Base-by-base conservation (phyloP, 352 stramenopile species). In the Phytopythium helicoides region DNA sequence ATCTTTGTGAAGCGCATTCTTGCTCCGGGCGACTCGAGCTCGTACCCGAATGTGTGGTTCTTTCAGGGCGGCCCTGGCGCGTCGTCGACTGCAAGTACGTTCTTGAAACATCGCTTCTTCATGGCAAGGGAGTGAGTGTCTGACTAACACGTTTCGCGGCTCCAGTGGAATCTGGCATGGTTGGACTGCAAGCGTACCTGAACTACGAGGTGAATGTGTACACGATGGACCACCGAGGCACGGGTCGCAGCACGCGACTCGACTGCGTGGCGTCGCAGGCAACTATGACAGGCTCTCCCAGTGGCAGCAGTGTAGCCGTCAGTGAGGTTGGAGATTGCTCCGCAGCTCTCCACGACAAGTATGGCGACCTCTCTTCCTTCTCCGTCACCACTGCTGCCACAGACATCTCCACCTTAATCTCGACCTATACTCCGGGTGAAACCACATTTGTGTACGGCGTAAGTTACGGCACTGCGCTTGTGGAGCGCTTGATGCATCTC, bases 221-320 rank as follows among this genome's bases (percentile, higher is more conserved):
- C 51, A 84, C 73, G 19, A 79, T 84, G 58, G 70, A 84, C 34
- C 67, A 81, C 18, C 73, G 73, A 11, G 75, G 72, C 35, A 80
- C 64, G 72, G 75, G 16, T n/a, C 69, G 71, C 3, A 81, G 64
- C 48, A 76, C 56, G 6, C 18, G 56, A 11, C 33, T 84, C 6
- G 53, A 76, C 37, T 86, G 75, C 28, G 64, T 71, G 3, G 64
- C 75, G 15, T 47, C 67, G 2, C 75, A 81, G 22, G 55, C 52
- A 6, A 66, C 54, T 3, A 77, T 50, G 12, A 64, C 48, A 7
- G 75, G 69, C 0, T 81, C 68, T n/a, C 60, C 70, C 0, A 47
- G n/a, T 9, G 60, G 66, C 6, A 55, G 16, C n/a, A 23, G 26
- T 16, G 58, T 85, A 31, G 40, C 55, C 1, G 19, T 48, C 6